Base-by-base conservation (phyloP, 2,329 filamentous ascomycete genomes). In the Exophiala aquamarina region DNA sequence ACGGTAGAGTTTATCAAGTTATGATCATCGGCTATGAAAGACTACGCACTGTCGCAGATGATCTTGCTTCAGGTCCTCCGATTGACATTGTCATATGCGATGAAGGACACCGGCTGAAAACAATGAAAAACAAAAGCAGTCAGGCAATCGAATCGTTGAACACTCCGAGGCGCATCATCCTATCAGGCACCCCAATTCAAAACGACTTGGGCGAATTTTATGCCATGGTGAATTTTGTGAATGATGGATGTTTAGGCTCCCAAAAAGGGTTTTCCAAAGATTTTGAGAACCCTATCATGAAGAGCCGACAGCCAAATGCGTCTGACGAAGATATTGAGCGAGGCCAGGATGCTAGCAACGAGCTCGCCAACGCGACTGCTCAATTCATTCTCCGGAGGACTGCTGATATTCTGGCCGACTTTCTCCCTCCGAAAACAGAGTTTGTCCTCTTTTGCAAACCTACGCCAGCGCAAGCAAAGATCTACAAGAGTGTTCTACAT, bases 21-120 rank as follows among this genome's bases (percentile, higher is more conserved):
- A 83, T 87, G 82, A 84, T 88, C 55, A 80, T 88, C 47, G 84
- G 84, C 1, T 88, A 88, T 59, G 84, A 88, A 63, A 84, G 84
- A 65, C 68, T 87, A 21, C 75, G 82, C 38, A 76, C 74, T 3
- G 78, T 87, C 1, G 79, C 85, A 52, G 81, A 83, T 41, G 81
- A 84, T 41, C 66, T 88, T 35, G 77, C 80, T 52, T 80, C 80
- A 59, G 81, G 79, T 5, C 66, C 70, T 44, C 78, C 79, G 1
- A 79, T 89, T 39, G 85, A 88, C 60, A 84, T 86, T 46, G 76
- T 86, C 45, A 79, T 86, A 56, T 81, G 81, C n/a, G 83, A 86
- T 57, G 83, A 86, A 66, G 82, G 83, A 0, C 83, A 86, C 59
- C 71, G 83, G 37, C 67, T 86, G 31, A 86, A 86, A 65, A 85